These are phyloP conservation scores for Neoascochyta sp. DNA, from an alignment of 2,329 filamentous ascomycete species.

Conservation along the genomic window DNA sequence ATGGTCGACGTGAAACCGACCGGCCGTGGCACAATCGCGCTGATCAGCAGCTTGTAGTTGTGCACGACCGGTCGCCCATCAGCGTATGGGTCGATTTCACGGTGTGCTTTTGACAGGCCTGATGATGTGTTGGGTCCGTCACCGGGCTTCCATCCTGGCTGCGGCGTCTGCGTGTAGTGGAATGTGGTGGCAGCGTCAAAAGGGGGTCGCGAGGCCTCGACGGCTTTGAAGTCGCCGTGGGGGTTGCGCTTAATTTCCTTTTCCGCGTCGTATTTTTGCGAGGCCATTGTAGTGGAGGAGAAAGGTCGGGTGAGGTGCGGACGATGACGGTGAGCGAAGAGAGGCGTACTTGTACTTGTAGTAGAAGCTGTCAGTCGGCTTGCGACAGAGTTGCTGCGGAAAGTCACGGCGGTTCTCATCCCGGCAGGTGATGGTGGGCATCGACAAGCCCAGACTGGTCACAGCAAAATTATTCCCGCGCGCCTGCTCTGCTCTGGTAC, in stretches of 20 bases:
- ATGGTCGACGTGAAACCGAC: slow-evolving; percentile 63
- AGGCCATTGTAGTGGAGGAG: neutral
- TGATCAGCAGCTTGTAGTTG: slow-evolving; percentile 94
- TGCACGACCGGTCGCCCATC: slow-evolving; percentile 61
- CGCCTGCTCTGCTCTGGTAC: no score
- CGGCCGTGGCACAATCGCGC: slow-evolving; percentile 75
- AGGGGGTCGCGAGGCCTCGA: slow-evolving; percentile 62
- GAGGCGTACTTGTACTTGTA: no score
- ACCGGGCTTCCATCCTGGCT: slow-evolving; percentile 64
- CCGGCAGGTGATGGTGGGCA: no score
- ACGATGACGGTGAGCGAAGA: no score
- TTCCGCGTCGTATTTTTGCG: slow-evolving; percentile 44
- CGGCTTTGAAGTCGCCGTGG: slow-evolving; percentile 70
- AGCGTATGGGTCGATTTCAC: slow-evolving; percentile 77
- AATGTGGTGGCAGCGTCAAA: slow-evolving; percentile 53
- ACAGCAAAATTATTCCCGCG: no score
- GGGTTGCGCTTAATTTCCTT: slow-evolving; percentile 58
- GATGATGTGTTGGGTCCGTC: slow-evolving; percentile 60
- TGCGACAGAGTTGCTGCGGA: no score
- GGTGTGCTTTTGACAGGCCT: slow-evolving; percentile 56
- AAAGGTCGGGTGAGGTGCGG: no score
- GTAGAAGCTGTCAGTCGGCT: no score
- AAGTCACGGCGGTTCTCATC: no score
- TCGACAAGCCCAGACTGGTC: no score
- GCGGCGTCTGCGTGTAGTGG: slow-evolving; percentile 60